Evolutionary conservation across 148 eudicot species (phyloP).

Genomic region (Chenopodium suecicum): DNA sequence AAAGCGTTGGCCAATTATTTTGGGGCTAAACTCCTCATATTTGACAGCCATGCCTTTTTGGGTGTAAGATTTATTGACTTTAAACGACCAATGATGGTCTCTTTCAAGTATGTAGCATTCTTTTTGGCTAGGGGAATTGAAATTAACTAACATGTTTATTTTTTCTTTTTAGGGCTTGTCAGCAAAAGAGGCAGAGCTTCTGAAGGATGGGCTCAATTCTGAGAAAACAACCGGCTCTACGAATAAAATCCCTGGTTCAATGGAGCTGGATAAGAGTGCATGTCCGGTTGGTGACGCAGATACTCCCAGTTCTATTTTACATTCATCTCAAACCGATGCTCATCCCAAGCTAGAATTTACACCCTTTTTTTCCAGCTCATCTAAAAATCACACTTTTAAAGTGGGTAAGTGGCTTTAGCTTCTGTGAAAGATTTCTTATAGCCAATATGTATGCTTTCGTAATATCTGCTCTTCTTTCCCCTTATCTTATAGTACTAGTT

Average conservation of each 20-base stretch:
- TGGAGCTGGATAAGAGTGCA: constrained; percentile 41
- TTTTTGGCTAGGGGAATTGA: neutral
- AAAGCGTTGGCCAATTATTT: constrained; percentile 86
- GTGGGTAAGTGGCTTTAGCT: constrained; percentile 37
- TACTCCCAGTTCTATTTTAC: constrained; percentile 39
- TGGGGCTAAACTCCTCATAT: constrained; percentile 88
- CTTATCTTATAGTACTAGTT: neutral
- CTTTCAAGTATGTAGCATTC: constrained; percentile 1
- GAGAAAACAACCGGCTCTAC: constrained; percentile 45
- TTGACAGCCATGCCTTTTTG: constrained; percentile 76
- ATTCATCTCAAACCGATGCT: constrained; percentile 40
- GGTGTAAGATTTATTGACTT: constrained; percentile 54
- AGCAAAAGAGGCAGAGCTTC: constrained; percentile 64
- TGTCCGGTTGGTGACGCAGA: constrained; percentile 48
- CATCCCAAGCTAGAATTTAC: constrained; percentile 51
- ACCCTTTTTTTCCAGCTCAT: constrained; percentile 42
- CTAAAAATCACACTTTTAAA: constrained; percentile 61
- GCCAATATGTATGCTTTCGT: neutral
- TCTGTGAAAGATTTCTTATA: neutral
- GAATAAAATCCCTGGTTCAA: constrained; percentile 49
- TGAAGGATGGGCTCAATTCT: constrained; percentile 51
- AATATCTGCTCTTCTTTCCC: neutral
- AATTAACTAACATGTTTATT: neutral
- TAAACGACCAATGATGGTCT: neutral
- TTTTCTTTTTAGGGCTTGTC: constrained; percentile 50